phyloP scores from a whole-genome alignment of 2,329 filamentous ascomycete species.

The Botrytis cinerea region DNA sequence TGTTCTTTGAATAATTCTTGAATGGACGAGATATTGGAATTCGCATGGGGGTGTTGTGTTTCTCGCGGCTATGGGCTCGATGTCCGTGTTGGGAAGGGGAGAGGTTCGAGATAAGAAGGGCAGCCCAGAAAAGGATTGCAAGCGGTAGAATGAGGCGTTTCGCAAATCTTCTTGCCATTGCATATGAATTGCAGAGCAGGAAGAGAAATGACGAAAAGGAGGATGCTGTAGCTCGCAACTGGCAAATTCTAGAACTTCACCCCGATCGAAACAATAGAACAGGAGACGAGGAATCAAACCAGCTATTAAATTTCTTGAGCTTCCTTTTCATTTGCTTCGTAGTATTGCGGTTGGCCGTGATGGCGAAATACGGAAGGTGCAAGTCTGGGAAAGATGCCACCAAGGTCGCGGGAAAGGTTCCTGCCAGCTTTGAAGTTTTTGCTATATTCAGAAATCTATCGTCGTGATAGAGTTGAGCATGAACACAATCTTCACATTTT shows the following conservation, averaged over 20 bases:
- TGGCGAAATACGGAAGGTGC: neutral
- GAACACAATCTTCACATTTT: neutral
- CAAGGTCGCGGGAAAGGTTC: neutral
- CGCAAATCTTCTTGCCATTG: slow-evolving; percentile 24
- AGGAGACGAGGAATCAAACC: neutral
- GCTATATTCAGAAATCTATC: neutral
- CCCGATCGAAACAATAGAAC: neutral
- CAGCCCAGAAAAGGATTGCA: slow-evolving; percentile 24
- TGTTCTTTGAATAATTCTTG: slow-evolving; percentile 20
- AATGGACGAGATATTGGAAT: slow-evolving; percentile 25
- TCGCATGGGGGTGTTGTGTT: neutral
- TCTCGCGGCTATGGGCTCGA: neutral
- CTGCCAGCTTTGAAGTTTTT: neutral
- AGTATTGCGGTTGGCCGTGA: neutral
- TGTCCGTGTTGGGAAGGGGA: neutral
- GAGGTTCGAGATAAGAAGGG: slow-evolving; percentile 20
- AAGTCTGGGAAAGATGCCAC: neutral
- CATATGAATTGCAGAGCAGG: neutral
- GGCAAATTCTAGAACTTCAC: neutral
- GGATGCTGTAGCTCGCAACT: neutral
- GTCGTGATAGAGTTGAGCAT: neutral
- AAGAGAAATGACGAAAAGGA: neutral
- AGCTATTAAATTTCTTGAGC: too few relatives aligned
- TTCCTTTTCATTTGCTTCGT: neutral
- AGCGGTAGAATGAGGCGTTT: slow-evolving; percentile 32